Percentiles rank a stretch among this genome's conserved stretches.
Evolutionary conservation across 2,329 filamentous ascomycete genomes (phyloP).

Genomic region (Alternaria dauci): DNA sequence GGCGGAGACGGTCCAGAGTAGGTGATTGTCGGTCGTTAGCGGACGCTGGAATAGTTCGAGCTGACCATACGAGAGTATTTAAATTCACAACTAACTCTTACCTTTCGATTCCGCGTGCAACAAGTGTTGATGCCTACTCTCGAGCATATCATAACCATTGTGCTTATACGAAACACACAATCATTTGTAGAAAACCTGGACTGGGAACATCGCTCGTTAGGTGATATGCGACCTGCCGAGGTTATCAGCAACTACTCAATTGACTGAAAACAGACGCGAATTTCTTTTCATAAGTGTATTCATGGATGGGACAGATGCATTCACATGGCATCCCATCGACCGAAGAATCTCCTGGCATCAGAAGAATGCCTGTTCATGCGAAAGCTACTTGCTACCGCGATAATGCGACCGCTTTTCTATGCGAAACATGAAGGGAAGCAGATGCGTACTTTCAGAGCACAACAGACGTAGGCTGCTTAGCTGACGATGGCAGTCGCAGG

Average conservation of each 20-base stretch:
- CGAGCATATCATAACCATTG: too few relatives aligned
- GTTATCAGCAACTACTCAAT: neutral
- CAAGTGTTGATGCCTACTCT: neutral
- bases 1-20: neutral
- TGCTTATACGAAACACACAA: too few relatives aligned
- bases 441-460: neutral
- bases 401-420: neutral
- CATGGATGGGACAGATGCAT: neutral
- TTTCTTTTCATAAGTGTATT: neutral
- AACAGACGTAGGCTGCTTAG: neutral
- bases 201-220: neutral
- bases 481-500: neutral
- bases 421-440: neutral
- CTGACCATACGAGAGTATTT: neutral
- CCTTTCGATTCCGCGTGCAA: neutral
- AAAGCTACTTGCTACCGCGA: neutral
- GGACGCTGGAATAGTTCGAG: neutral
- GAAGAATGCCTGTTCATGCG: neutral
- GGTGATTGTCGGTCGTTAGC: neutral
- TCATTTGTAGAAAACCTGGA: neutral
- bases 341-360: rapidly evolving
- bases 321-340: neutral
- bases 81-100: neutral
- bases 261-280: rapidly evolving
- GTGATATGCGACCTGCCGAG: neutral